Base-by-base conservation (phyloP, 2,329 filamentous ascomycete species). In the Claviceps sp. region DNA sequence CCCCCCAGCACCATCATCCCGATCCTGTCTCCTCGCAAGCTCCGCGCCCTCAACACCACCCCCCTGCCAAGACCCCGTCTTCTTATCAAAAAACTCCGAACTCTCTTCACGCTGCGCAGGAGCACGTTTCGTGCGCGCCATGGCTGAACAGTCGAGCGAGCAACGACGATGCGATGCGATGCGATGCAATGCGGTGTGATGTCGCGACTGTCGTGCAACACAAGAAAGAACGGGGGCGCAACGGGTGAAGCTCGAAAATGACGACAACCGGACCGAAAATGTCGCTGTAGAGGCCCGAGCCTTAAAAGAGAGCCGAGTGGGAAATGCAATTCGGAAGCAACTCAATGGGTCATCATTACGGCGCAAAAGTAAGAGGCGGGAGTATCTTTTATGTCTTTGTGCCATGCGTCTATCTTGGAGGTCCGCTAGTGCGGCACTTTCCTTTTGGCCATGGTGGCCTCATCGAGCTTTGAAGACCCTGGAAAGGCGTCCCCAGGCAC, bases 81-180 rank as follows among this genome's bases (percentile, higher is more conserved):
- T 61, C 57, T 74, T 77, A 61, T 75, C 74, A 48, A 81, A 78
- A 63, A 81, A 80, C 62, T 87, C 82, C 26, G 81, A 84, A 7
- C 84, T 87, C 2, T 79, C 70, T 58, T 80, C 77, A 63, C 84
- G 80, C 65, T 80, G 77, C 53, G 84, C 68, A 10, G 85, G 82
- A 41, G 77, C 71, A 68, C 87, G 83, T 68, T 89, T 89, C 52
- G 76, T 77, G 61, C 85, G 80, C 55, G 84, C 85, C 85, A 89
- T 89, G 57, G 57, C 51, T 17, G 4, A 17, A 34, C 30, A 34
- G 4, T 34, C 7, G 38, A 39, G 13, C 14, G 38, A 40, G 14
- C 22, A 26, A 22, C 19, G 38, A 41, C 17, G 38, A 16, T 19
- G n/a, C 11, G 40, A 42, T 30, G 26, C 7, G 38, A 16, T 19